phyloP scores from a whole-genome alignment of 2,329 filamentous ascomycete species.

The Trichophyton simii region DNA sequence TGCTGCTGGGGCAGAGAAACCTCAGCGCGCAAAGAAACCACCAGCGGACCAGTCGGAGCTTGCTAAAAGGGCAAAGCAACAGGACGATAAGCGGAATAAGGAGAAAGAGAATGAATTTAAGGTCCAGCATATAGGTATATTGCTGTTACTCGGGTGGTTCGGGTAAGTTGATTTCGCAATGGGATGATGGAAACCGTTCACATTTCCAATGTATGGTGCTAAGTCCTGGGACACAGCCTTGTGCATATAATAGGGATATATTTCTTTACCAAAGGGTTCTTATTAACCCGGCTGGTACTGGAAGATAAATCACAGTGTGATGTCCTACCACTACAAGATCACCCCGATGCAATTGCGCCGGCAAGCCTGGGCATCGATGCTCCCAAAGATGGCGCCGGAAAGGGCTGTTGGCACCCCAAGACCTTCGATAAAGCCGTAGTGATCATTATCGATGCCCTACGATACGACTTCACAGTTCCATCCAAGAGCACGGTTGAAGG shows the following conservation, averaged over 20 bases:
- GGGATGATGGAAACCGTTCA: too few relatives aligned
- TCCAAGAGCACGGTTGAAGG: slow-evolving; percentile 39
- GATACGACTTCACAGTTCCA: slow-evolving; percentile 93
- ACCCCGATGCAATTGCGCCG: background rate
- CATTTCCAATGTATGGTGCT: background rate
- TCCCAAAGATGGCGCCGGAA: slow-evolving; percentile 22
- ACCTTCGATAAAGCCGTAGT: slow-evolving; percentile 85
- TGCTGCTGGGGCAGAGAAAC: slow-evolving; percentile 6
- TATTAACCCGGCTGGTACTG: slow-evolving; percentile 72
- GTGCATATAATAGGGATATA: slow-evolving; percentile 73
- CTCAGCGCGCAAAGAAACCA: background rate
- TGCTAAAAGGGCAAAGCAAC: slow-evolving; percentile 17
- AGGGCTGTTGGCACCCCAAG: slow-evolving; percentile 92
- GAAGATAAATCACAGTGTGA: slow-evolving; percentile 62
- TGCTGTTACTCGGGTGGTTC: slow-evolving; percentile 30
- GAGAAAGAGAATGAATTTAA: slow-evolving; percentile 29
- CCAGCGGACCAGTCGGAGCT: slow-evolving; percentile 12
- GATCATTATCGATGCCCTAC: slow-evolving; percentile 80
- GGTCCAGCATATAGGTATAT: slow-evolving; percentile 25
- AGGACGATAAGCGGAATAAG: slow-evolving; percentile 20
- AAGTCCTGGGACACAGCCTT: slow-evolving; percentile 29
- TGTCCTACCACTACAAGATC: slow-evolving; percentile 49
- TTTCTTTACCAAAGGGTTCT: slow-evolving; percentile 89
- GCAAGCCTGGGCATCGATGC: slow-evolving; percentile 16
- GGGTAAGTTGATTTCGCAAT: slow-evolving; percentile 22